Evolutionary conservation across 768 basidiomycete species (phyloP).

Genomic region (Psilocybe tampanensis): DNA sequence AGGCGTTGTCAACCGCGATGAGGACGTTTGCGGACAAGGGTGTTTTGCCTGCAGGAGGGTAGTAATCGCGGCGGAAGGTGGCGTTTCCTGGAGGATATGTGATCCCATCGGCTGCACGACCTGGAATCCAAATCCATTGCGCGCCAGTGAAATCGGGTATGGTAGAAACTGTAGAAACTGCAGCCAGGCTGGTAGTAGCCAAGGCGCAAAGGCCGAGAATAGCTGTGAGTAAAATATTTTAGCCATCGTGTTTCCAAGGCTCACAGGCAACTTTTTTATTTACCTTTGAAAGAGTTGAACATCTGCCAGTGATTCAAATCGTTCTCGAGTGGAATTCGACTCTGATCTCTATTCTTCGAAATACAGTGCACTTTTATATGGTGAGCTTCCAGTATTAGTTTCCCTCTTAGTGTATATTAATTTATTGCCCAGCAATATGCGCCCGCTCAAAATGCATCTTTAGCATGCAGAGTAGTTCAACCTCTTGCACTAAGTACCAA

Average conservation of each 20-base stretch:
- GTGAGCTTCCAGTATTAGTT: too few species aligned
- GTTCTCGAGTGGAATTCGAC: not conserved
- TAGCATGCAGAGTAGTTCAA: too few species aligned
- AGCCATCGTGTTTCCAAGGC: not conserved
- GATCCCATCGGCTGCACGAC: conserved; percentile 1
- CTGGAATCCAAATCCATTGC: conserved; percentile 34
- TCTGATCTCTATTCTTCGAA: not conserved
- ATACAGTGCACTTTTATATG: not conserved
- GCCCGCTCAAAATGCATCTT: too few species aligned
- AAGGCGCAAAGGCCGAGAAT: not conserved
- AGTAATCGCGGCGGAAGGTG: conserved; percentile 29
- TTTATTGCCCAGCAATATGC: too few species aligned
- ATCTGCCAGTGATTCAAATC: not conserved
- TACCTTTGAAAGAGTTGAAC: not conserved
- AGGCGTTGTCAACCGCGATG: conserved; percentile 29
- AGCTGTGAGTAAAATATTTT: not conserved
- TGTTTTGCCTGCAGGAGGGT: conserved; percentile 21
- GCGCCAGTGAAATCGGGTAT: not conserved
- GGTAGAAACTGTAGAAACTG: not conserved
- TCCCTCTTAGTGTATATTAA: too few species aligned
- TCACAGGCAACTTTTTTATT: not conserved
- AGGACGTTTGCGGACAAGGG: conserved; percentile 31
- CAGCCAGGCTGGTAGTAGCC: not conserved
- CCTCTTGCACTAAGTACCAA: too few species aligned
- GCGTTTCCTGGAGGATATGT: conserved; percentile 23